A percentile compares a stretch with the other conserved stretches of the same genome.
These are phyloP conservation scores for Epichloe gansuensis DNA, from an alignment of 2,329 filamentous ascomycete species.

Conservation along the genomic window DNA sequence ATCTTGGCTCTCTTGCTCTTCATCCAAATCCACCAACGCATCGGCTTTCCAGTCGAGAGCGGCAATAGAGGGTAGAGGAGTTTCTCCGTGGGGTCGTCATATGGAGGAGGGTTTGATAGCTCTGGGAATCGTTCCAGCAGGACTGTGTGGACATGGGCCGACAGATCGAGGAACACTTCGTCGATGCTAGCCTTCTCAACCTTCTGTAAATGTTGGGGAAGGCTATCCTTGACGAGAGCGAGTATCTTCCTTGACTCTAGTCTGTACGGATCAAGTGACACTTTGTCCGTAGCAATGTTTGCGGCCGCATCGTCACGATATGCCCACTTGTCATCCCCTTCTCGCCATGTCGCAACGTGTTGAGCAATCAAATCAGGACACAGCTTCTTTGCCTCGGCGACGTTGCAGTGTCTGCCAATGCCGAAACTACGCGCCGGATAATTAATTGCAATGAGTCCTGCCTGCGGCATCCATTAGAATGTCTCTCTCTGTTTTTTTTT, in stretches of 20 bases:
- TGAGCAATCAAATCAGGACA: constrained; percentile 78
- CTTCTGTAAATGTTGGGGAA: constrained; percentile 54
- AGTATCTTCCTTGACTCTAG: constrained; percentile 75
- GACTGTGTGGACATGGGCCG: constrained; percentile 65
- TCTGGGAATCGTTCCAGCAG: constrained; percentile 69
- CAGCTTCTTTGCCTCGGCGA: constrained; percentile 70
- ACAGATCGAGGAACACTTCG: constrained; percentile 89
- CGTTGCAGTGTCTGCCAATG: constrained; percentile 66
- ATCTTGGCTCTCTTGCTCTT: constrained; percentile 63
- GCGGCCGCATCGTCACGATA: constrained; percentile 73
- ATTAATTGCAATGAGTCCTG: constrained; percentile 93
- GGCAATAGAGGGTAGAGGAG: constrained; percentile 55
- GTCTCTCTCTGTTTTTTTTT: no score
- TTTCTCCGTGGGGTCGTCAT: constrained; percentile 58
- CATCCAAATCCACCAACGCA: constrained; percentile 67
- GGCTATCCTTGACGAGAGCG: constrained; percentile 58
- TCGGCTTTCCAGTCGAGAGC: constrained; percentile 76
- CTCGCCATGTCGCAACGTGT: constrained; percentile 90
- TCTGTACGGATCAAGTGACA: constrained; percentile 86
- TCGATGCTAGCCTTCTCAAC: constrained; percentile 94
- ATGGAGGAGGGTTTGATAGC: constrained; percentile 50
- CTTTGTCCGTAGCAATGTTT: constrained; percentile 80
- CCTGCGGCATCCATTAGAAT: constrained; percentile 30
- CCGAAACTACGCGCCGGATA: constrained; percentile 78
- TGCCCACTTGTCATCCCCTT: constrained; percentile 83